Evolutionary conservation across 78 protist species (phyloP), one percentile per base, ranked within the genome.

Genomic region (Dictyostelium citrinum): DNA sequence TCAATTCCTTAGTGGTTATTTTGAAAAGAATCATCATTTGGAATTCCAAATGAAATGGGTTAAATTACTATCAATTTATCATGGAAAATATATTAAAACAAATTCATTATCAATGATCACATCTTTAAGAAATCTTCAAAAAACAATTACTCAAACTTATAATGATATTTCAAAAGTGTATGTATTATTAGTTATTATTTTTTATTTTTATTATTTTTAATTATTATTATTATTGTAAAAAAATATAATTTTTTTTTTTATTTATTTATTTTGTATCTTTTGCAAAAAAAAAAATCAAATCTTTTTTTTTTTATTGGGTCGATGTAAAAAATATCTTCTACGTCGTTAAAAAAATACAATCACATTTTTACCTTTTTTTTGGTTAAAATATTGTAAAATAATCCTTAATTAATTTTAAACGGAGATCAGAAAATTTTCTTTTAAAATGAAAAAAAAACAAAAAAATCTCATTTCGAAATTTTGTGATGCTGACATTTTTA

Each of bases 21-120:
- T 90, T 71, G 95, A 76, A 39, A 49, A 22, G 37, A 67, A 95
- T 4, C 94, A 78, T 20, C 96, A 95, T 83, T 27, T 97, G 14
- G 97, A 97, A 61, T 95, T 91, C 58, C 96, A 96, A 79, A 58
- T 97, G 88, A 22, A 16, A 17, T 97, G 98, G 98, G 20, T 72
- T 46, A 45, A 45, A 60, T 58, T 33, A 37, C 68, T 96, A 5
- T 60, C 95, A 29, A 35, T 37, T 31, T 74, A 74, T 2, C 98
- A 97, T 90, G 97, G 97, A 20, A 90, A 68, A 33, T 61, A 29
- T 68, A 17, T 97, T 22, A 84, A 84, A 77, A 3, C 84, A 31
- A 93, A 84, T 49, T 39, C 78, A 45, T 5, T 55, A 5, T 20
- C 82, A 71, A 60, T 95, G 83, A 83, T 90, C 22, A 58, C 86